These are phyloP conservation scores for Boletus sp. DNA, from an alignment of 768 basidiomycete genomes.

Conservation along the genomic window DNA sequence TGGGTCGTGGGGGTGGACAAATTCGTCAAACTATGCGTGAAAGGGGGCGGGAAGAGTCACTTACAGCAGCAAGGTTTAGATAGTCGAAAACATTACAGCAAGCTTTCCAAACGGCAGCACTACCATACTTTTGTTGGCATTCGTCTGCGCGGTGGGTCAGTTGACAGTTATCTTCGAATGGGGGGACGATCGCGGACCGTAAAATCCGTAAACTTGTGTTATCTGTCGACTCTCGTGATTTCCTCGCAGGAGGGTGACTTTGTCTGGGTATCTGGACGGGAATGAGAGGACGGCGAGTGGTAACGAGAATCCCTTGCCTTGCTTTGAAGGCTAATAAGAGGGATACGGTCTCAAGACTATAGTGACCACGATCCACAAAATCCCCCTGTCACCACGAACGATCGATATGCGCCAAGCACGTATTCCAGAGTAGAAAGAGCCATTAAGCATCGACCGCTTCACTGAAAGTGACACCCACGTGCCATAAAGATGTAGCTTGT, in stretches of 20 bases:
- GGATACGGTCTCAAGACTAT: constrained; percentile 93
- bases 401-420: not conserved
- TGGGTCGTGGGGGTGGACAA: not conserved
- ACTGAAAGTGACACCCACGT: constrained; percentile 48
- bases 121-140: constrained; percentile 97
- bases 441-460: constrained; percentile 25
- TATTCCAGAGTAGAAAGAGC: constrained; percentile 8
- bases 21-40: not conserved
- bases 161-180: not conserved
- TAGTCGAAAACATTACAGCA: constrained; percentile 97
- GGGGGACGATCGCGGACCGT: constrained; percentile 51
- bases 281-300: constrained; percentile 4
- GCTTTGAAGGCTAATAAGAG: constrained; percentile 87
- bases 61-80: constrained; percentile 88
- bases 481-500: constrained; percentile 97
- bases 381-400: constrained; percentile 61
- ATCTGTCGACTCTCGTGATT: constrained; percentile 98
- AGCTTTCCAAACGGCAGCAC: constrained; percentile 92
- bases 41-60: constrained; percentile 21
- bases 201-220: constrained; percentile 98
- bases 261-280: constrained; percentile 76
- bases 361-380: constrained; percentile 96
- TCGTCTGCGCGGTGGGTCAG: constrained; percentile 56
- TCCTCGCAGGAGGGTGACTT: constrained; percentile 85
- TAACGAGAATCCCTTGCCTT: constrained; percentile 43